These are phyloP conservation scores for Sonneratia alba DNA, from an alignment of 345 rosid genomes.

Conservation along the genomic window DNA sequence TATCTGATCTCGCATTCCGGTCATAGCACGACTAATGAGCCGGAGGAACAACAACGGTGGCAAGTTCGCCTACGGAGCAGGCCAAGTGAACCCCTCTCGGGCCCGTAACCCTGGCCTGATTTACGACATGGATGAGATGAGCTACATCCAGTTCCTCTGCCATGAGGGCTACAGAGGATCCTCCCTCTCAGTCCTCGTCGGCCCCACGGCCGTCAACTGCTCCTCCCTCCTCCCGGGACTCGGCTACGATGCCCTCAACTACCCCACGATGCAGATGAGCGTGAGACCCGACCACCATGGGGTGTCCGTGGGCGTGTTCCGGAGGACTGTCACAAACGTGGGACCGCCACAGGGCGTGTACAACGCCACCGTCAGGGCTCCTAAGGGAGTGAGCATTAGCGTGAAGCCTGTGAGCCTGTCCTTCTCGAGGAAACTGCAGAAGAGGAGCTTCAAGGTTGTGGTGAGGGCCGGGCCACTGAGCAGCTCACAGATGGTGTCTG, in stretches of 20 bases:
- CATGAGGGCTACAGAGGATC: constrained; percentile 62
- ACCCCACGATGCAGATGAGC: constrained; percentile 70
- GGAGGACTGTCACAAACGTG: constrained; percentile 68
- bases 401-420: constrained; percentile 47
- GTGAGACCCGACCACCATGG: constrained; percentile 15
- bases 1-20: not conserved
- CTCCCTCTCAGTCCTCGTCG: constrained; percentile 38
- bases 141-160: constrained; percentile 76
- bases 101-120: constrained; percentile 65
- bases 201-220: constrained; percentile 49
- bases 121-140: constrained; percentile 61
- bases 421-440: constrained; percentile 37
- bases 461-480: constrained; percentile 45
- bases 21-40: constrained; percentile 62
- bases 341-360: constrained; percentile 41
- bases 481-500: constrained; percentile 37
- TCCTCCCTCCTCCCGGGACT: constrained; percentile 57
- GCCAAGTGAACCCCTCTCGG: constrained; percentile 59
- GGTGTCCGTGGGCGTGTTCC: constrained; percentile 37
- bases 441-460: constrained; percentile 60
- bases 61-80: constrained; percentile 77
- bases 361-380: constrained; percentile 50
- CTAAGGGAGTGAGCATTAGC: constrained; percentile 47
- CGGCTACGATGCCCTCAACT: constrained; percentile 71
- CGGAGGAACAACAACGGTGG: constrained; percentile 39